Evolutionary conservation across 306 rosid species (phyloP).

Genomic region (Spatholobus suberectus): DNA sequence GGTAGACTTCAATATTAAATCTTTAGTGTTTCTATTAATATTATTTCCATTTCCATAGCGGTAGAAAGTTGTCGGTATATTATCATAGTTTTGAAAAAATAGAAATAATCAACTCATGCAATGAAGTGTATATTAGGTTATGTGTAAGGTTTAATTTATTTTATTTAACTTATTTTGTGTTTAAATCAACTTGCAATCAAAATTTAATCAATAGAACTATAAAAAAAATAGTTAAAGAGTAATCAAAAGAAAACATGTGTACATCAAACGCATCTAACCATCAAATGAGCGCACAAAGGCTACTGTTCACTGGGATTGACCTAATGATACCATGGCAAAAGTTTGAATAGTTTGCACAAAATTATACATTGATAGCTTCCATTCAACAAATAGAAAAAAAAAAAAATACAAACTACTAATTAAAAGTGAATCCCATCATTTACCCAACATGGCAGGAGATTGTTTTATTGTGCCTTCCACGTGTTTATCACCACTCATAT

Average conservation of each 20-base stretch:
- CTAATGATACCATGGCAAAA: too few species aligned
- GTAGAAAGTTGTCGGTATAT: not conserved
- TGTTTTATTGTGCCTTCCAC: not conserved
- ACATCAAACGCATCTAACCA: not conserved
- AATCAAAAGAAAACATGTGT: not conserved
- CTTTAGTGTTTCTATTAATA: too few species aligned
- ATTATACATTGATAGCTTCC: too few species aligned
- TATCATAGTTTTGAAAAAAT: not conserved
- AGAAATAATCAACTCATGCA: not conserved
- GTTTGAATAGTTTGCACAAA: too few species aligned
- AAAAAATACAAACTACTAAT: not conserved
- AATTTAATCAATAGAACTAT: not conserved
- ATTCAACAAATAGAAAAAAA: too few species aligned
- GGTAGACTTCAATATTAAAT: too few species aligned
- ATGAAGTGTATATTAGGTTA: not conserved
- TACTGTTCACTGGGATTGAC: not conserved
- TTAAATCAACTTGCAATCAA: not conserved
- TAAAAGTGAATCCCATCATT: not conserved
- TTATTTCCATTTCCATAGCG: not conserved
- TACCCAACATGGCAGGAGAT: not conserved
- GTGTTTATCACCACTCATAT: not conserved
- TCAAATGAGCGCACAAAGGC: not conserved
- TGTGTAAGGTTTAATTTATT: not conserved
- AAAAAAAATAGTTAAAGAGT: not conserved
- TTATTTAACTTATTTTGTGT: not conserved